These are phyloP conservation scores for Pseudogymnoascus sp. DNA, from an alignment of 2,329 filamentous ascomycete species.

Conservation along the genomic window DNA sequence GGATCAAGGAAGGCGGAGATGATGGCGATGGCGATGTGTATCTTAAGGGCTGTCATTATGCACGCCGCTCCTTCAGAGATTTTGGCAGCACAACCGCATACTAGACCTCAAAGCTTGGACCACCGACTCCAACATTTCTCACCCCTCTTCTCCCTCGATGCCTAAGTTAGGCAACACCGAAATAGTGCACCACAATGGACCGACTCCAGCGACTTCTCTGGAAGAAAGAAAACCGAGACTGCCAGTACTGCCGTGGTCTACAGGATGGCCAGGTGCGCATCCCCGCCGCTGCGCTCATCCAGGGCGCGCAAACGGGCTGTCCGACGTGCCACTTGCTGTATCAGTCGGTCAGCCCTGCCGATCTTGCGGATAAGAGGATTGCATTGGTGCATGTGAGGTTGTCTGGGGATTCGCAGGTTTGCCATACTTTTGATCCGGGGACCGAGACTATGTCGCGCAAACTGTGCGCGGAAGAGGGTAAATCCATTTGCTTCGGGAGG, in stretches of 20 bases:
- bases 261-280: background rate
- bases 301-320: background rate
- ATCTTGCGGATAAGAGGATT: background rate
- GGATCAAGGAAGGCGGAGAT: too few relatives aligned
- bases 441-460: background rate
- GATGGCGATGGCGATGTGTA: too few relatives aligned
- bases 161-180: background rate
- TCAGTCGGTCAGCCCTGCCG: background rate
- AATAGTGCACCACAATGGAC: background rate
- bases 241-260: background rate
- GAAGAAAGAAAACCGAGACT: background rate
- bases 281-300: background rate
- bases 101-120: background rate
- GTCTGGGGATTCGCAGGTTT: background rate
- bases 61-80: background rate
- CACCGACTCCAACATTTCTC: background rate
- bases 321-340: background rate
- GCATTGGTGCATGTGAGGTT: background rate
- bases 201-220: background rate
- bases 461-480: background rate
- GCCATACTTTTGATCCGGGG: slow-evolving; percentile 1
- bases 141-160: background rate
- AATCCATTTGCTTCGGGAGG: background rate
- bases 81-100: background rate
- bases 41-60: too few relatives aligned